These are phyloP conservation scores for Suillus clintonianus DNA, from an alignment of 768 basidiomycete species.

Conservation along the genomic window DNA sequence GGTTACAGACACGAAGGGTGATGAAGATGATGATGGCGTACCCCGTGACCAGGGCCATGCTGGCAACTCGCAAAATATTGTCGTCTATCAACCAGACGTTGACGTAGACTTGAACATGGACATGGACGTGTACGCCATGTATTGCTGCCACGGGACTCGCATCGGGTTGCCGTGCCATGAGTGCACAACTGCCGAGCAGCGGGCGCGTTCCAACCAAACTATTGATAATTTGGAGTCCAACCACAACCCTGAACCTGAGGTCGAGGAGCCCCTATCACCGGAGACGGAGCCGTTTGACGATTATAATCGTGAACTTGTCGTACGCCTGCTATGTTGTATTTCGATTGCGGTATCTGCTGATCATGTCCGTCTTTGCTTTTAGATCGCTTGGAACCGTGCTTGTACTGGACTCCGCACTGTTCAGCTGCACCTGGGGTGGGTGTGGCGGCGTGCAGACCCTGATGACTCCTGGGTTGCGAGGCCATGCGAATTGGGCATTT, in stretches of 20 bases:
- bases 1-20: slow-evolving; percentile 14
- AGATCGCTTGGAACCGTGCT: slow-evolving; percentile 44
- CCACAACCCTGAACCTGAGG: neutral
- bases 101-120: too few relatives aligned
- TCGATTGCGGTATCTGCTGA: neutral
- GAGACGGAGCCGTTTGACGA: neutral
- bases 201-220: too few relatives aligned
- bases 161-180: too few relatives aligned
- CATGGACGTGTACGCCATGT: too few relatives aligned
- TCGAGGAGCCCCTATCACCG: neutral
- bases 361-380: slow-evolving; percentile 13
- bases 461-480: neutral
- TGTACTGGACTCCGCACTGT: slow-evolving; percentile 41
- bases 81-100: too few relatives aligned
- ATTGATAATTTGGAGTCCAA: too few relatives aligned
- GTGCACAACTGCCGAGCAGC: too few relatives aligned
- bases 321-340: neutral
- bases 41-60: too few relatives aligned
- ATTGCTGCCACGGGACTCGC: too few relatives aligned
- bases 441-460: slow-evolving; percentile 37
- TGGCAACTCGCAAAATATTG: too few relatives aligned
- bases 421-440: slow-evolving; percentile 40
- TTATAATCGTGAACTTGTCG: neutral
- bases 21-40: too few relatives aligned
- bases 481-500: neutral